These are phyloP conservation scores for Diaporthe amygdali DNA, from an alignment of 2,329 filamentous ascomycete species.

Conservation along the genomic window DNA sequence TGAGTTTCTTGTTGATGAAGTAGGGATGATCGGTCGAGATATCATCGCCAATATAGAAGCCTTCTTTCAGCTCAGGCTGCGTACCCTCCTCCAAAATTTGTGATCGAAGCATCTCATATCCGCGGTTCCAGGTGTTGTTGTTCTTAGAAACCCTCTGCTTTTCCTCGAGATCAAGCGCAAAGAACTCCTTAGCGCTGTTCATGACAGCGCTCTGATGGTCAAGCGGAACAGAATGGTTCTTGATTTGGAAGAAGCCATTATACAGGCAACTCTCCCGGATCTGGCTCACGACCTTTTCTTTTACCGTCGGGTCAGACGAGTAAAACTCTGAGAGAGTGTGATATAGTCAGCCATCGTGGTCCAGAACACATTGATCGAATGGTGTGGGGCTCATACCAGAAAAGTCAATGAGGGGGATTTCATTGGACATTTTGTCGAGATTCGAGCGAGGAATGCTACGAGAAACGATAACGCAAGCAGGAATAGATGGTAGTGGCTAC, in stretches of 20 bases:
- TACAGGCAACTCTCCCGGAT: constrained; percentile 47
- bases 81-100: constrained; percentile 49
- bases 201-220: constrained; percentile 46
- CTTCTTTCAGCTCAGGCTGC: constrained; percentile 51
- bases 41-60: constrained; percentile 43
- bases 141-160: constrained; percentile 47
- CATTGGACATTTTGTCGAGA: constrained; percentile 5
- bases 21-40: constrained; percentile 45
- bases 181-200: constrained; percentile 49
- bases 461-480: not conserved
- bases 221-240: constrained; percentile 49
- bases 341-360: not conserved
- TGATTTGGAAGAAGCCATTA: constrained; percentile 60
- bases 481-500: too few relatives aligned
- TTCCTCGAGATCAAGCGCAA: constrained; percentile 47
- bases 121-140: constrained; percentile 46
- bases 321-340: constrained; percentile 12
- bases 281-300: constrained; percentile 37
- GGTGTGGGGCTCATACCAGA: not conserved
- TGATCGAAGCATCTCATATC: constrained; percentile 50
- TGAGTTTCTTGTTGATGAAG: constrained; percentile 43
- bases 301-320: constrained; percentile 26
- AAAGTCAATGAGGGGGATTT: constrained; percentile 24
- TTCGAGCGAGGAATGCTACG: too few relatives aligned
- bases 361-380: too few relatives aligned